Conservation (phyloP, 1,139 yeast genomes). For the Pichia sp. region DNA sequence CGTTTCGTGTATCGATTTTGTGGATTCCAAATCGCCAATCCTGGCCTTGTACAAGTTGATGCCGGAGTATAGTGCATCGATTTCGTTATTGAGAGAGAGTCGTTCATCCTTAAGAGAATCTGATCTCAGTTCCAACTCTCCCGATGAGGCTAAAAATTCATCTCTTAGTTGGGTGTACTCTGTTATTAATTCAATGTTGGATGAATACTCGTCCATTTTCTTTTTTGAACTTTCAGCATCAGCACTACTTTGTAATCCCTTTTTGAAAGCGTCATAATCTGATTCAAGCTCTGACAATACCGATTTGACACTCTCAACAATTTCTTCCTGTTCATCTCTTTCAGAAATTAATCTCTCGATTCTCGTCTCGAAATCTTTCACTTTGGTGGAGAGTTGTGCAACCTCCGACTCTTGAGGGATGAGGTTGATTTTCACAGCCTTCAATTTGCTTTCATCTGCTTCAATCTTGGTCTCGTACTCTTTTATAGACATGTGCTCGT, state of each 20-base stretch:
- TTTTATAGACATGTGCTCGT: slow-evolving; percentile 32
- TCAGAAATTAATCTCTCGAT: slow-evolving; percentile 48
- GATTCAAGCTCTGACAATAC: slow-evolving; percentile 42
- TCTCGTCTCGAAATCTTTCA: slow-evolving; percentile 43
- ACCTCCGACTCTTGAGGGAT: slow-evolving; percentile 54
- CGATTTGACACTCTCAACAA: slow-evolving; percentile 35
- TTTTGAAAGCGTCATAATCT: slow-evolving; percentile 35
- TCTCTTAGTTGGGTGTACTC: slow-evolving; percentile 60
- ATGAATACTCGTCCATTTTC: background rate
- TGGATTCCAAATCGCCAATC: slow-evolving; percentile 32
- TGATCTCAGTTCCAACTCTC: slow-evolving; percentile 50
- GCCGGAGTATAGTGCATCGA: slow-evolving; percentile 39
- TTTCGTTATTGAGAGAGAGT: slow-evolving; percentile 34
- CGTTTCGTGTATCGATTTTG: slow-evolving; percentile 31
- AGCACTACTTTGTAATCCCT: slow-evolving; percentile 29
- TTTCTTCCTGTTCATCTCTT: slow-evolving; percentile 41
- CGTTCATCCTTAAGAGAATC: slow-evolving; percentile 39
- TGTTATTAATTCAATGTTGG: slow-evolving; percentile 26
- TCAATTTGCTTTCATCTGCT: slow-evolving; percentile 26
- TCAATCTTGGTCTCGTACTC: slow-evolving; percentile 31
- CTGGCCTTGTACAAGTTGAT: slow-evolving; percentile 36
- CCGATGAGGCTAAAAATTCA: slow-evolving; percentile 49
- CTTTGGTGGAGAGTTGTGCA: slow-evolving; percentile 40
- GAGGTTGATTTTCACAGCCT: slow-evolving; percentile 40
- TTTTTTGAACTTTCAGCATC: slow-evolving; percentile 31